These are phyloP conservation scores for Ceratobasidium sp. DNA, from an alignment of 1,284 basidiomycete species.

Conservation along the genomic window DNA sequence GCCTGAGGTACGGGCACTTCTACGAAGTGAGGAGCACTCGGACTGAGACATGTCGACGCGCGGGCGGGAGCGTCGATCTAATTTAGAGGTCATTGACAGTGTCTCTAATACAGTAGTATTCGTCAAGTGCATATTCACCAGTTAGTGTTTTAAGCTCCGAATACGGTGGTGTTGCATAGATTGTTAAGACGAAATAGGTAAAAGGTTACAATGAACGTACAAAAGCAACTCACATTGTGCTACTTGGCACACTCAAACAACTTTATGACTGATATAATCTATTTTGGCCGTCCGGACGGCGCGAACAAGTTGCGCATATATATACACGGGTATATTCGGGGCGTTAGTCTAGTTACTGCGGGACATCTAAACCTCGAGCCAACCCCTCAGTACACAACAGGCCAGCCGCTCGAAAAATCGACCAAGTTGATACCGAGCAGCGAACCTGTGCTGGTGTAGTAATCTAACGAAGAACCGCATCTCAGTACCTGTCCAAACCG, in stretches of 20 bases:
- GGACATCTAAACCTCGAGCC: slow-evolving; percentile 21
- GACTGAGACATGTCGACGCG: slow-evolving; percentile 48
- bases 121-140: slow-evolving; percentile 55
- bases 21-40: slow-evolving; percentile 57
- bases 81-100: slow-evolving; percentile 22
- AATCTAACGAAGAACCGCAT: slow-evolving; percentile 50
- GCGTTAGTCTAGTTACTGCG: slow-evolving; percentile 12
- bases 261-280: slow-evolving; percentile 54
- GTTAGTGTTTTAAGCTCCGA: slow-evolving; percentile 69
- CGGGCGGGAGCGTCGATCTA: slow-evolving; percentile 31
- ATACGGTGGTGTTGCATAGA: slow-evolving; percentile 74
- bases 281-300: slow-evolving; percentile 33
- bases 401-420: slow-evolving; percentile 44
- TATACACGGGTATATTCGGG: slow-evolving; percentile 30
- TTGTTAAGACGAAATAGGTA: slow-evolving; percentile 75
- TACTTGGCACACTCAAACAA: slow-evolving; percentile 87
- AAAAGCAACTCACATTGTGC: slow-evolving; percentile 68
- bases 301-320: slow-evolving; percentile 13
- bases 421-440: slow-evolving; percentile 45
- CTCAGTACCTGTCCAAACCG: slow-evolving; percentile 43
- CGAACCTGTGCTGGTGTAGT: slow-evolving; percentile 55
- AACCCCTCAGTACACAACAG: slow-evolving; percentile 38
- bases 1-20: slow-evolving; percentile 64
- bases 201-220: slow-evolving; percentile 48
- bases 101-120: slow-evolving; percentile 45